phyloP scores from a whole-genome alignment of 1,284 basidiomycete genomes.

The Earliella scabrosa region DNA sequence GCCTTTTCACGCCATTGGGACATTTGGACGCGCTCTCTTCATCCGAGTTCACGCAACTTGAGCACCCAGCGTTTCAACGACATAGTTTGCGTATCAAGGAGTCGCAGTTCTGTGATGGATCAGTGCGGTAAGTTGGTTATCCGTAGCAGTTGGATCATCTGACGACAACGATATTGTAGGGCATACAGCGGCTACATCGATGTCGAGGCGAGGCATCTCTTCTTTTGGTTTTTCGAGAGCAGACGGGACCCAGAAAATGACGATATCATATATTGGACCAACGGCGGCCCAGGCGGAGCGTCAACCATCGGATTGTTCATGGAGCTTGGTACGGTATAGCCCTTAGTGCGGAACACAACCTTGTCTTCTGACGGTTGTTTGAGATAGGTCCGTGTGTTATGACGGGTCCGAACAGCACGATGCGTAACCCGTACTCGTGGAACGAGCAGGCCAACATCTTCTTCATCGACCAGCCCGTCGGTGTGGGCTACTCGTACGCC shows the following conservation, averaged over 20 bases:
- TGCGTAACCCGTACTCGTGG: constrained; percentile 67
- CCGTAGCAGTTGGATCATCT: no score
- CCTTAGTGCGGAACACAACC: no score
- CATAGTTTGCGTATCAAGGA: constrained; percentile 52
- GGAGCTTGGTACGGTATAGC: constrained; percentile 59
- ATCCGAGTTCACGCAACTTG: constrained; percentile 46
- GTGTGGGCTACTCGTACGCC: constrained; percentile 74
- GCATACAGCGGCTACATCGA: constrained; percentile 64
- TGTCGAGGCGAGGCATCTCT: constrained; percentile 71
- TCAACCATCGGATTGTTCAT: constrained; percentile 58
- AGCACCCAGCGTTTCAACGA: constrained; percentile 55
- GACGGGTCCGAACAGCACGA: constrained; percentile 45
- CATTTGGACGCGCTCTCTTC: constrained; percentile 45
- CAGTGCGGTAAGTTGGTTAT: constrained; percentile 23
- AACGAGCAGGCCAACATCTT: constrained; percentile 72
- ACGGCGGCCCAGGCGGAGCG: constrained; percentile 55
- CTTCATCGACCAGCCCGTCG: constrained; percentile 72
- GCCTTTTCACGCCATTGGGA: constrained; percentile 45
- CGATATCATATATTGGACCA: constrained; percentile 71
- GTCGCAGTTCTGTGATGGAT: constrained; percentile 37
- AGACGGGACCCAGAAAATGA: constrained; percentile 65
- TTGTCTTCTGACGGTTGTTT: no score
- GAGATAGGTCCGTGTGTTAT: constrained; percentile 62
- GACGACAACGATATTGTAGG: no score
- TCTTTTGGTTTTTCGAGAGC: constrained; percentile 84